A percentile compares a stretch with the other conserved stretches of the same genome.
These are phyloP conservation scores for Babesia ovata DNA, from an alignment of 169 alveolate genomes.

Conservation along the genomic window DNA sequence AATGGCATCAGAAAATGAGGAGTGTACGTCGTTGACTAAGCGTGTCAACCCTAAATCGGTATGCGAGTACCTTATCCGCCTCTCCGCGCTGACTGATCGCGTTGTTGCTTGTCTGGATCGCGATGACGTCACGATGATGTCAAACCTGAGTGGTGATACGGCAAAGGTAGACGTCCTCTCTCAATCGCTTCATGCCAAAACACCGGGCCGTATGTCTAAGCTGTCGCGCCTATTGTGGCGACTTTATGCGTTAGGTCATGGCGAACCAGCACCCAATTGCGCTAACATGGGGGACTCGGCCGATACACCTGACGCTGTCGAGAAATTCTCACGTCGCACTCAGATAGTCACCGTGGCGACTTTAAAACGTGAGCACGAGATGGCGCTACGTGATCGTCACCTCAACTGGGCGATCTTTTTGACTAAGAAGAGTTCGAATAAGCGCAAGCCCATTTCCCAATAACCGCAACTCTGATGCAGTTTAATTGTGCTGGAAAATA, in stretches of 20 bases:
- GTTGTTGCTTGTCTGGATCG: slow-evolving; percentile 2
- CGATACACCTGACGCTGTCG: not conserved
- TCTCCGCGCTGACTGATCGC: not conserved
- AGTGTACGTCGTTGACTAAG: not conserved
- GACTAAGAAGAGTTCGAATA: slow-evolving; percentile 21
- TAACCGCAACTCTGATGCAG: not conserved
- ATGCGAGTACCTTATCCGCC: not conserved
- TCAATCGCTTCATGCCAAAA: not conserved
- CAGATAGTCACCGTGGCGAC: not conserved
- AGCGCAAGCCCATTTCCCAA: not conserved
- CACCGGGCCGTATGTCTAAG: not conserved
- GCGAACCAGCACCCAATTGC: not conserved
- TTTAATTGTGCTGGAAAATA: no score
- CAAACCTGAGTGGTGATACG: slow-evolving; percentile 21
- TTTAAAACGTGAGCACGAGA: slow-evolving; percentile 10
- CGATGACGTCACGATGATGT: slow-evolving; percentile 14
- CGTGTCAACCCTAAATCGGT: slow-evolving; percentile 17
- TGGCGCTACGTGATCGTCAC: slow-evolving; percentile 4
- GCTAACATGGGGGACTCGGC: not conserved
- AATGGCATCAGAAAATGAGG: slow-evolving; percentile 1
- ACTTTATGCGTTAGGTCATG: not conserved
- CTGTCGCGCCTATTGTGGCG: not conserved
- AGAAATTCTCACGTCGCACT: not conserved
- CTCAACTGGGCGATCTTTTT: slow-evolving; percentile 18
- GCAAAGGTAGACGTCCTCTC: slow-evolving; percentile 14